Percentiles rank a stretch among this genome's conserved stretches.
phyloP scores from a whole-genome alignment of 73 alveolate genomes.

The Tetrahymena thermophila region DNA sequence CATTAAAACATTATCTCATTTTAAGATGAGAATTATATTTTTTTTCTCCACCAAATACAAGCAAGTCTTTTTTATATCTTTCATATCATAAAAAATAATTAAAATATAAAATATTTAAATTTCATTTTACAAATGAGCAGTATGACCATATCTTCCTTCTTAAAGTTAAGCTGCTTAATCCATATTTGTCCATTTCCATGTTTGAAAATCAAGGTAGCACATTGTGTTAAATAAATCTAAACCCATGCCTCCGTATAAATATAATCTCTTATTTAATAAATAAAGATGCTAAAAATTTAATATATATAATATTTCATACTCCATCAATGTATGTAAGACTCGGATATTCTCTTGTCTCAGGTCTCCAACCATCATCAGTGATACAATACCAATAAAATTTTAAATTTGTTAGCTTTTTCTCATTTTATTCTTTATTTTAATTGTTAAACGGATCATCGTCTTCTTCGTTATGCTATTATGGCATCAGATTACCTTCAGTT shows the following conservation, averaged over 20 bases:
- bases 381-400: conserved; percentile 39
- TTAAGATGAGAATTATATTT: conserved; percentile 22
- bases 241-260: conserved; percentile 44
- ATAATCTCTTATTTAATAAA: conserved; percentile 5
- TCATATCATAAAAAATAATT: not conserved
- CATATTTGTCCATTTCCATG: conserved; percentile 37
- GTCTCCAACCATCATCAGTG: conserved; percentile 33
- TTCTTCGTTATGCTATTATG: not conserved
- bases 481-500: not conserved
- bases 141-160: conserved; percentile 48
- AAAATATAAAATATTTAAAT: no score
- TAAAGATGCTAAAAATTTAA: not conserved
- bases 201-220: not conserved
- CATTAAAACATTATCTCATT: conserved; percentile 40
- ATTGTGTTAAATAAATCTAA: conserved; percentile 34
- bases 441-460: not conserved
- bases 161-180: conserved; percentile 22
- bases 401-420: conserved; percentile 10
- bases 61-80: conserved; percentile 8
- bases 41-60: conserved; percentile 39
- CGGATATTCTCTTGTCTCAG: conserved; percentile 33
- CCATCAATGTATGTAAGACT: conserved; percentile 22
- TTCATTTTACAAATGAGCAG: conserved; percentile 3
- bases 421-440: not conserved
- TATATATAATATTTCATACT: not conserved